phyloP scores from a whole-genome alignment of 2,329 filamentous ascomycete species.

The Hypoxylon sp. region DNA sequence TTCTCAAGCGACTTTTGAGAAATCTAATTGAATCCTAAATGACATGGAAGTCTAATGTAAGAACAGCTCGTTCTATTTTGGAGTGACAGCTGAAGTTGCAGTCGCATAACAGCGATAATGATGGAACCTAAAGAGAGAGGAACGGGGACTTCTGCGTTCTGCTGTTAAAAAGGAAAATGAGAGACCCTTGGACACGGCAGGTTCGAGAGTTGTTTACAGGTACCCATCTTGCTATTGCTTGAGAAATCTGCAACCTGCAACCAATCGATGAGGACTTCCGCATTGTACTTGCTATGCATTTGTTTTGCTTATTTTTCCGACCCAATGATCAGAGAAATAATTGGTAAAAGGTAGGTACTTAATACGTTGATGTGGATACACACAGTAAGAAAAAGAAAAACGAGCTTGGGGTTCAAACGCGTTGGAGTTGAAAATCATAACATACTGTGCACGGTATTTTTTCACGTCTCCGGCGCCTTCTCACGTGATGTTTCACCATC shows the following conservation, averaged over 20 bases:
- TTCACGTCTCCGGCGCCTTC: conserved; percentile 50
- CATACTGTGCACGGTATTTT: conserved; percentile 45
- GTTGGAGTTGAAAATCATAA: conserved; percentile 26
- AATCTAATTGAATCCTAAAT: conserved; percentile 3
- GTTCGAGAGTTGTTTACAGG: conserved; percentile 23
- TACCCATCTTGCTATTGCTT: background rate
- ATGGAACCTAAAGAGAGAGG: background rate
- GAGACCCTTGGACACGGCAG: background rate
- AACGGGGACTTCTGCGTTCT: conserved; percentile 6
- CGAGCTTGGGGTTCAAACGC: conserved; percentile 48
- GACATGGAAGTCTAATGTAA: conserved; percentile 14
- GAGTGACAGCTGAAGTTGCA: background rate
- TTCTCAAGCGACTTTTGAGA: background rate
- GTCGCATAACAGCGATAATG: background rate
- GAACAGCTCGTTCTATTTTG: conserved; percentile 17
- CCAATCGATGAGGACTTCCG: background rate
- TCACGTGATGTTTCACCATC: conserved; percentile 51
- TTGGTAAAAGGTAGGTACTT: background rate
- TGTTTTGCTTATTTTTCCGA: conserved; percentile 5
- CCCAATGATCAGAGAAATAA: conserved; percentile 1
- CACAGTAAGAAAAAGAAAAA: conserved; percentile 43
- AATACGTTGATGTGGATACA: background rate
- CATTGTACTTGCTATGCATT: conserved; percentile 2
- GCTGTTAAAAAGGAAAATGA: background rate
- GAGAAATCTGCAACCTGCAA: conserved; percentile 2